phyloP scores from a whole-genome alignment of 2,329 filamentous ascomycete species.

The Fusarium decemcellulare region DNA sequence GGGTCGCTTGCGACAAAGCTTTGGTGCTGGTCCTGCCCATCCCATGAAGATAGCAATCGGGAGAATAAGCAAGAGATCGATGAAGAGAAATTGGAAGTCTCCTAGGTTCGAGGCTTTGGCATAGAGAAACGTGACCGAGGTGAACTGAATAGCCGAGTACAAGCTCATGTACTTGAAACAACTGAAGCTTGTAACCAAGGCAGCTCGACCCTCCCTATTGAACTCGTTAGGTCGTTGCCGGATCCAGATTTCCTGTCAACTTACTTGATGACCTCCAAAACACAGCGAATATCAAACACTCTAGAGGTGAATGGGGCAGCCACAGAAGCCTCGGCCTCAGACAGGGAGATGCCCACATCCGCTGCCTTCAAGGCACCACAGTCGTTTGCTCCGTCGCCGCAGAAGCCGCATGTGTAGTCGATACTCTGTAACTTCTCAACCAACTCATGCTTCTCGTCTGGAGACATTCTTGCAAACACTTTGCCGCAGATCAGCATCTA shows the following conservation, averaged over 20 bases:
- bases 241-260: slow-evolving; percentile 21
- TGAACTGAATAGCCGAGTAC: slow-evolving; percentile 99
- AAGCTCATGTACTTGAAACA: slow-evolving; percentile 99
- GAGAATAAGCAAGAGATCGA: slow-evolving; percentile 91
- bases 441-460: slow-evolving; percentile 97
- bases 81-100: slow-evolving; percentile 98
- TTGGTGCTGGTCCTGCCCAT: slow-evolving; percentile 88
- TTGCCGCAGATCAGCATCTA: slow-evolving; percentile 92
- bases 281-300: slow-evolving; percentile 96
- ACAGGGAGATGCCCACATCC: slow-evolving; percentile 96
- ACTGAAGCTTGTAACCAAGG: slow-evolving; percentile 97
- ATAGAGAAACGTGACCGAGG: slow-evolving; percentile 96
- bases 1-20: slow-evolving; percentile 85
- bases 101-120: slow-evolving; percentile 93
- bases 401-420: slow-evolving; percentile 96
- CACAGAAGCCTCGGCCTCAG: slow-evolving; percentile 96
- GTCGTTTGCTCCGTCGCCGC: slow-evolving; percentile 97
- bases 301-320: slow-evolving; percentile 98
- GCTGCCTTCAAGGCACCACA: slow-evolving; percentile 97
- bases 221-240: slow-evolving; percentile 37
- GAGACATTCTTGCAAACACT: slow-evolving; percentile 98
- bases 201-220: slow-evolving; percentile 86
- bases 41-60: slow-evolving; percentile 99
- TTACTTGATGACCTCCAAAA: slow-evolving; percentile 89
- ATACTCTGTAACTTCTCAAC: slow-evolving; percentile 98